Base-by-base conservation (phyloP, 2,329 filamentous ascomycete genomes). In the Lasiodiplodia theobromae region DNA sequence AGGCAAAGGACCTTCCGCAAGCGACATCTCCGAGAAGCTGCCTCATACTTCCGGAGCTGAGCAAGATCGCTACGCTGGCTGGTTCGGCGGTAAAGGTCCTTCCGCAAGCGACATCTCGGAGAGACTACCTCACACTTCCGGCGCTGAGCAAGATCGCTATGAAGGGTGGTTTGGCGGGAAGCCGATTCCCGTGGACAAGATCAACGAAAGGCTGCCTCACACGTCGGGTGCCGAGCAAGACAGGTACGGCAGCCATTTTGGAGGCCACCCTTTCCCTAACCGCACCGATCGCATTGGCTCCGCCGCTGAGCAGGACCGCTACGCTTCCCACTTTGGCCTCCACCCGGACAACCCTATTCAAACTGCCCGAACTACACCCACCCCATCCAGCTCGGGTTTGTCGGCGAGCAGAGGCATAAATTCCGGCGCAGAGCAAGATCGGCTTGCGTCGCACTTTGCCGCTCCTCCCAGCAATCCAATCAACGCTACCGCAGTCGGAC, bases 401-500 rank as follows among this genome's bases (percentile, higher is more conserved):
- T 18, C 60, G 11, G 44, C 60, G 5, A 28, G n/a, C 34, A 28
- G 57, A 14, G 58, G 38, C 65, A 18, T 69, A 7, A 3, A 23
- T 21, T 69, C 67, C 10, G 67, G 67, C 28, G 67, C 67, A n/a
- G 67, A 69, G 67, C 60, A 69, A 49, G 67, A 69, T 34, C 47
- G 67, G 28, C 25, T 66, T 16, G 67, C 40, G 8, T 65, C 67
- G 25, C 67, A 66, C 34, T 69, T 69, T n/a, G 28, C 60, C n/a
- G 23, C 60, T 34, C 67, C 60, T 12, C 66, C 66, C 34, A 63
- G 3, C 31, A 66, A 60, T 16, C 60, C 67, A 6, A 56, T 69
- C 53, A 63, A 58, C n/a, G 25, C 51, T 25, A 53, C 52, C 49
- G 76, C 79, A 68, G 75, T 88, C 8, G 86, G 86, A 11, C 84